phyloP scores from a whole-genome alignment of 441 rosid species.

The Croton laevigatus region DNA sequence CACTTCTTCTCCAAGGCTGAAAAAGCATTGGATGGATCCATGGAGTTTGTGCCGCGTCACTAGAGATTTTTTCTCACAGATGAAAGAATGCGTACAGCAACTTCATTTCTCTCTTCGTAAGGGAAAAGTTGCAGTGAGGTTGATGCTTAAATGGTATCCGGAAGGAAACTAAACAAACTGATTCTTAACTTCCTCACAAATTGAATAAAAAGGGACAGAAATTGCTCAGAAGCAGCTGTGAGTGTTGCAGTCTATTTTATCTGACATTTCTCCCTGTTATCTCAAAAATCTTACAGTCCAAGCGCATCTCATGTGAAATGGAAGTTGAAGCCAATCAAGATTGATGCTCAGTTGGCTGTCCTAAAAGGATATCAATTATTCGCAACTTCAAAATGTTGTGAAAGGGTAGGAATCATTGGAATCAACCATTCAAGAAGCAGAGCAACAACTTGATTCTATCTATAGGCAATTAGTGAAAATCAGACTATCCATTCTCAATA shows the following conservation, averaged over 20 bases:
- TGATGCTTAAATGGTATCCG: slow-evolving; percentile 21
- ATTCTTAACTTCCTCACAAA: slow-evolving; percentile 15
- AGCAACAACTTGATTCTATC: slow-evolving; percentile 23
- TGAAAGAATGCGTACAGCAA: slow-evolving; percentile 27
- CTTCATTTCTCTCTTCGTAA: slow-evolving; percentile 31
- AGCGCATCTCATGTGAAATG: too few relatives aligned
- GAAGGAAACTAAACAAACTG: slow-evolving; percentile 25
- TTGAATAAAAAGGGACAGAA: too few relatives aligned
- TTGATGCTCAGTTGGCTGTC: too few relatives aligned
- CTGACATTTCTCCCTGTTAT: too few relatives aligned
- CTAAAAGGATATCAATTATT: too few relatives aligned
- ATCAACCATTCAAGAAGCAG: slow-evolving; percentile 18
- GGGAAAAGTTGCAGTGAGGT: slow-evolving; percentile 27
- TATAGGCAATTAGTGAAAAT: slow-evolving; percentile 26
- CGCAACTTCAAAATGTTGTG: background rate
- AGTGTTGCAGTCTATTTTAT: too few relatives aligned
- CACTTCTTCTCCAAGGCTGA: slow-evolving; percentile 1
- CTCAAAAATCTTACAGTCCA: background rate
- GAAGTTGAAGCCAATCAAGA: too few relatives aligned
- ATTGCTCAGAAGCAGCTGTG: background rate
- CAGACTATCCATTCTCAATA: too few relatives aligned
- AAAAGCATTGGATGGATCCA: slow-evolving; percentile 29
- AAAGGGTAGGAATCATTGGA: slow-evolving; percentile 25
- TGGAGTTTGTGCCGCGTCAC: slow-evolving; percentile 28
- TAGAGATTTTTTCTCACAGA: slow-evolving; percentile 26